These are phyloP conservation scores for Pseudogymnoascus sp. DNA, from an alignment of 2,329 filamentous ascomycete species.

Conservation along the genomic window DNA sequence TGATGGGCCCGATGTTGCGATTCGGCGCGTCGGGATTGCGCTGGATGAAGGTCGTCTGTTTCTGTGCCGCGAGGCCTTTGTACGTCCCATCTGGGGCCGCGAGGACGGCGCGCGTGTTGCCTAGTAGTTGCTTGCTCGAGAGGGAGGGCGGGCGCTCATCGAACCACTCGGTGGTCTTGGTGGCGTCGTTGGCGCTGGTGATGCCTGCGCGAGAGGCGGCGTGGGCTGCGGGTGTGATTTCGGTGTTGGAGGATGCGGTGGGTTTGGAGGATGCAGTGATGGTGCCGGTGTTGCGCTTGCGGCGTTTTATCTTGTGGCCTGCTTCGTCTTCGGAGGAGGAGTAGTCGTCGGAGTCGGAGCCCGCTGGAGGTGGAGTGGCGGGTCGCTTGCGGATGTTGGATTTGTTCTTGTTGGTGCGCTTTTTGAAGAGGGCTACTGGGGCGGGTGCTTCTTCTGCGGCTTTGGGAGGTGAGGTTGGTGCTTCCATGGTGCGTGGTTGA, in stretches of 20 bases:
- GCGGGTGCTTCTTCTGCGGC: slow-evolving; percentile 56
- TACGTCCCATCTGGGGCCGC: slow-evolving; percentile 59
- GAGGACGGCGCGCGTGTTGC: slow-evolving; percentile 42
- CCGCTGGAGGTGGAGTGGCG: slow-evolving; percentile 66
- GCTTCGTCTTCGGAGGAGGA: slow-evolving; percentile 69
- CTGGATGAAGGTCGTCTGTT: slow-evolving; percentile 58
- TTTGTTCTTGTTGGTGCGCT: slow-evolving; percentile 70
- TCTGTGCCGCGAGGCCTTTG: slow-evolving; percentile 66
- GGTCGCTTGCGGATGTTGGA: slow-evolving; percentile 74
- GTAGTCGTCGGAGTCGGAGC: slow-evolving; percentile 51
- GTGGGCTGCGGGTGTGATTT: slow-evolving; percentile 48
- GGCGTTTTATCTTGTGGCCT: slow-evolving; percentile 71
- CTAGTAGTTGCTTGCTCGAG: slow-evolving; percentile 48
- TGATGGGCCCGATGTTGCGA: slow-evolving; percentile 74
- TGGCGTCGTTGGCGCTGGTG: slow-evolving; percentile 73
- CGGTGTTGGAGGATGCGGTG: slow-evolving; percentile 34
- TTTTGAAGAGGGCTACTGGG: slow-evolving; percentile 70
- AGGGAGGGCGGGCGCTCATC: slow-evolving; percentile 52
- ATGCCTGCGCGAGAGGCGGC: slow-evolving; percentile 58
- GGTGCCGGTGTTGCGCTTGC: slow-evolving; percentile 60
- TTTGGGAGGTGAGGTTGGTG: slow-evolving; percentile 18
- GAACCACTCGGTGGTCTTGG: slow-evolving; percentile 83
- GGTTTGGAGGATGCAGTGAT: slow-evolving; percentile 58
- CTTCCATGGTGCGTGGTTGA: neutral
- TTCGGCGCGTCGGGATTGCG: slow-evolving; percentile 70